Base-by-base conservation (phyloP, 2,329 filamentous ascomycete species). In the Bipolaris gigantea region DNA sequence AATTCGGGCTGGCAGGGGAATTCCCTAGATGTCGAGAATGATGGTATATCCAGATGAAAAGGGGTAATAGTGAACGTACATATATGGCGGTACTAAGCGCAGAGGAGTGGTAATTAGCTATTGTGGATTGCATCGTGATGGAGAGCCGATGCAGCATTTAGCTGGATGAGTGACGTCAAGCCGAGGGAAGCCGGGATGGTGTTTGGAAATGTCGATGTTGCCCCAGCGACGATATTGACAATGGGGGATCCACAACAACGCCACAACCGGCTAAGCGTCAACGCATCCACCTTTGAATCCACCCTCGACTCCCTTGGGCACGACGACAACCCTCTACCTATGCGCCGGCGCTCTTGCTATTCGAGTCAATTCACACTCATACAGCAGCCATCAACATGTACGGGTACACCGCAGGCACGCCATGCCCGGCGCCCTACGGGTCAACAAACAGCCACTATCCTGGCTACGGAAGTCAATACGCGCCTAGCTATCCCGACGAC, bases 1-100 rank as follows among this genome's bases (percentile, higher is more conserved):
- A 27, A 78, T 75, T 27, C 73, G 89, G 61, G 78, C 81, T 54
- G 87, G 88, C 0, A 80, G 78, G 51, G 81, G 78, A 10, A 79
- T 91, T 52, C 88, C 88, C 4, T 87, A 49, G 35, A 16, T 11
- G 40, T 21, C 8, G 19, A 30, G 25, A 15, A 10, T 18, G 7
- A 8, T 39, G 25, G 48, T 10, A 16, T 40, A 4, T 36, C 2
- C 1, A 9, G 10, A 7, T 38, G 10, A n/a, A 36, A 21, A 33
- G 32, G 32, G 32, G 19, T 23, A 9, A 44, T n/a, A 10, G 30
- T 7, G 8, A 35, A 23, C 2, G 42, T 7, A 7, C 21, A 9
- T 35, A 4, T 35, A 9, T 35, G 34, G 42, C 10, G 23, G 16
- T 5, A 1, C 33, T 25, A 15, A 13, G 32, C 23, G 32, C 30